Evolutionary conservation across 176 grass and related monocot genomes (phyloP).

Genomic region (Cenchrus americanus): DNA sequence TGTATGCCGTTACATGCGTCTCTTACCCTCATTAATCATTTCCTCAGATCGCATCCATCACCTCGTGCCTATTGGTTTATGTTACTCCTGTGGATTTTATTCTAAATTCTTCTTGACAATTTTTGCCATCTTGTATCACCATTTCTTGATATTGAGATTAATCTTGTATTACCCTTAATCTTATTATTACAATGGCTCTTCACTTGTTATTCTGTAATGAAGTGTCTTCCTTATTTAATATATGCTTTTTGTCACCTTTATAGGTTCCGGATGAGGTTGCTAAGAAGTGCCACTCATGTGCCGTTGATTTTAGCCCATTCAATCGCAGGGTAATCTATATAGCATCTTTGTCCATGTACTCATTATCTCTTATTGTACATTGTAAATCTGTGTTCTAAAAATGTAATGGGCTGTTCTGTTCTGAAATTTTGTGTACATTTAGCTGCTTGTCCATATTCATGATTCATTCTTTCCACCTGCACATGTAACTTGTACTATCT

Average conservation of each 20-base stretch:
- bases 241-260: slow-evolving; percentile 6
- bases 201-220: background rate
- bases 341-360: slow-evolving; percentile 17
- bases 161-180: background rate
- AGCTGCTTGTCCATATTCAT: background rate
- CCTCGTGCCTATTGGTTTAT: background rate
- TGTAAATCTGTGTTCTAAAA: slow-evolving; percentile 52
- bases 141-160: slow-evolving; percentile 22
- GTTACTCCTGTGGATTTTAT: slow-evolving; percentile 5
- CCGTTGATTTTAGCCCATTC: slow-evolving; percentile 85
- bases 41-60: background rate
- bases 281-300: slow-evolving; percentile 82
- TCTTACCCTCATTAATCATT: slow-evolving; percentile 9
- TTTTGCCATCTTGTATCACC: slow-evolving; percentile 5
- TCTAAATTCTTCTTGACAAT: background rate
- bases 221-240: slow-evolving; percentile 1
- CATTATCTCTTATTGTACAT: slow-evolving; percentile 32
- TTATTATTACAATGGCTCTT: slow-evolving; percentile 15
- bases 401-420: slow-evolving; percentile 40
- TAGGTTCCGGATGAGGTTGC: slow-evolving; percentile 97
- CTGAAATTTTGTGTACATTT: slow-evolving; percentile 29
- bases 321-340: slow-evolving; percentile 74
- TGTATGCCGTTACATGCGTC: background rate
- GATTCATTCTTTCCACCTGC: slow-evolving; percentile 28
- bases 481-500: background rate